Base-by-base conservation (phyloP, 2,329 filamentous ascomycete species). In the Trichophyton schoenleinii region DNA sequence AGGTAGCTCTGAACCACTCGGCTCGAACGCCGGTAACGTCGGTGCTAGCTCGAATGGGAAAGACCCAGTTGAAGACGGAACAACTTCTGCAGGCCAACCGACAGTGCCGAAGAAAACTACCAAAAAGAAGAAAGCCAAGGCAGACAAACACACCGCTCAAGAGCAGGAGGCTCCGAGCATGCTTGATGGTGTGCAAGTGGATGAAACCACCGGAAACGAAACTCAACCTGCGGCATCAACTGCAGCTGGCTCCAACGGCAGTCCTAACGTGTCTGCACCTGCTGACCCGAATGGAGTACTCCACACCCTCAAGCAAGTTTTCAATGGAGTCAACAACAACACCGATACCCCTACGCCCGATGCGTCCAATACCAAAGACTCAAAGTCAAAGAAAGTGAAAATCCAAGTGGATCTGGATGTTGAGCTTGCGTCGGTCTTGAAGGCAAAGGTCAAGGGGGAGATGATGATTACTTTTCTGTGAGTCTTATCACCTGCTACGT, bases 391-490 rank as follows among this genome's bases (percentile, higher is more conserved):
- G 13, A 11, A 42, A 44, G 28, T 58, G 55, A 58, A 44, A 18
- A 44, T 58, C 11, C 34, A 44, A 42, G 15, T 64, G 4, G 63
- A 64, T 25, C 38, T 64, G 15, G 61, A 64, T 44, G 61, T 64
- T 22, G 63, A 64, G 57, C 42, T 64, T 31, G 63, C 62, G 36
- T 41, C 62, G 15, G 20, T 63, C 20, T 41, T 63, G 15, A 52
- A 42, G 41, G 58, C 61, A 42, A 62, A 63, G 46, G 61, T 64
- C 11, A 64, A 64, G 48, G 63, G 63, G 41, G 63, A 64, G 48
- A 60, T 64, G n/a, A 64, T 64, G 63, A 60, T 64, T 42, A 63
- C 63, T 5, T 64, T 64, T 44, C 3, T 64, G 59, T 64, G 61
- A 64, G 61, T 49, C 22, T 31, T 42, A 18, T 13, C 15, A 13